Percentiles rank a stretch among this genome's conserved stretches.
phyloP scores from a whole-genome alignment of 208 protist genomes.

The Leishmania lainsoni region DNA sequence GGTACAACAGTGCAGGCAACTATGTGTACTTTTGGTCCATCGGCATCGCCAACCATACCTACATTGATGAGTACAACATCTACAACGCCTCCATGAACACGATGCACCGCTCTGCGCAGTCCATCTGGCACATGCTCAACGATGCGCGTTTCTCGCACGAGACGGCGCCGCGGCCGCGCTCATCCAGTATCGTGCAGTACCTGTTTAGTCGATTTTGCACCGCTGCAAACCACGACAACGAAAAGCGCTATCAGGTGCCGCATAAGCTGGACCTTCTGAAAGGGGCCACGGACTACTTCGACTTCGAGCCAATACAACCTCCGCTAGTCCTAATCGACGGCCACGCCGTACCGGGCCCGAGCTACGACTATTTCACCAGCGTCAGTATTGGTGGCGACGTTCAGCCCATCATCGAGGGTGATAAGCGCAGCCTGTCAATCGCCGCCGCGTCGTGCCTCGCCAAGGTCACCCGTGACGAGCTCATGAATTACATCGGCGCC shows the following conservation, averaged over 20 bases:
- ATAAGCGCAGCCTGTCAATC: slow-evolving; percentile 86
- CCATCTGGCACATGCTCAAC: slow-evolving; percentile 83
- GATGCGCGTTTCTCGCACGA: slow-evolving; percentile 81
- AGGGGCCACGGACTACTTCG: slow-evolving; percentile 74
- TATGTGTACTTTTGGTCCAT: slow-evolving; percentile 91
- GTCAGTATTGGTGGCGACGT: slow-evolving; percentile 65
- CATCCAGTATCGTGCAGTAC: slow-evolving; percentile 79
- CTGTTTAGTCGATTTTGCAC: slow-evolving; percentile 84
- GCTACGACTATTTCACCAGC: slow-evolving; percentile 67
- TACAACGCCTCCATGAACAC: slow-evolving; percentile 82
- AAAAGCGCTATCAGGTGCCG: slow-evolving; percentile 67
- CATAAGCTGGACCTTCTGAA: slow-evolving; percentile 66
- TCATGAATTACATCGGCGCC: slow-evolving; percentile 78
- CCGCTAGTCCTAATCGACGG: slow-evolving; percentile 87
- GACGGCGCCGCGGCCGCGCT: slow-evolving; percentile 67
- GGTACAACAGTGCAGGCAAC: slow-evolving; percentile 73
- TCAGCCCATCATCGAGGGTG: slow-evolving; percentile 86
- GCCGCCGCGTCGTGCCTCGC: slow-evolving; percentile 89
- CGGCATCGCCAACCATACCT: slow-evolving; percentile 88
- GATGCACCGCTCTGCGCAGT: slow-evolving; percentile 84
- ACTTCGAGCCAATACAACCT: slow-evolving; percentile 78
- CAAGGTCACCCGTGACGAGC: slow-evolving; percentile 88
- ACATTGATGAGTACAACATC: slow-evolving; percentile 89
- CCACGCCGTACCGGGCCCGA: slow-evolving; percentile 72
- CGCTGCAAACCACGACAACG: slow-evolving; percentile 67